phyloP scores from a whole-genome alignment of 257 asterid genomes.

The Vinca minor region DNA sequence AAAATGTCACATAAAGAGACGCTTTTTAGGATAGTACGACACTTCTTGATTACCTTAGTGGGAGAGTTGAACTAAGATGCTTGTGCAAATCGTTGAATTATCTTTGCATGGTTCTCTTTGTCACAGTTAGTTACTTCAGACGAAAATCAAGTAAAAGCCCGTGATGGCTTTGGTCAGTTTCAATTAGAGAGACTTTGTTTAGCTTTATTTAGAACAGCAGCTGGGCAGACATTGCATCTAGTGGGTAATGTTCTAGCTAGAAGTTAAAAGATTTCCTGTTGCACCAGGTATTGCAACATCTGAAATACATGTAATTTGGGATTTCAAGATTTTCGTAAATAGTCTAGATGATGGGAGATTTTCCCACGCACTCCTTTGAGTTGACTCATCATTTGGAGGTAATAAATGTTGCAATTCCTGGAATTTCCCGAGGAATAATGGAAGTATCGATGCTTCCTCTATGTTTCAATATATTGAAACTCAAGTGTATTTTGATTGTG shows the following conservation, averaged over 20 bases:
- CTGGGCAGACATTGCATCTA: background rate
- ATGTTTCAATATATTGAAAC: background rate
- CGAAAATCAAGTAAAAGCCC: background rate
- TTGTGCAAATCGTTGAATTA: background rate
- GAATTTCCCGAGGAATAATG: no score
- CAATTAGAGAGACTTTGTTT: background rate
- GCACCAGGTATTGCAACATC: constrained; percentile 3
- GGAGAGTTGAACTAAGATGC: background rate
- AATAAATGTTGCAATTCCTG: no score
- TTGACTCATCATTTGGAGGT: no score
- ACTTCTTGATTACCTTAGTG: background rate
- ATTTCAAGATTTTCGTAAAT: background rate
- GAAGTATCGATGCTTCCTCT: background rate
- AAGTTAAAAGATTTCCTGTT: background rate
- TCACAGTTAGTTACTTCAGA: background rate
- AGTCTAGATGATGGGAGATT: background rate
- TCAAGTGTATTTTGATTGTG: background rate
- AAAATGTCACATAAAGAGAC: background rate
- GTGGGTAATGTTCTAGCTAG: background rate
- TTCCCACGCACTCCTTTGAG: background rate
- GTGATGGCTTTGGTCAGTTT: background rate
- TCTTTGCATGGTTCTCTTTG: background rate
- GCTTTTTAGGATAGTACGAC: background rate
- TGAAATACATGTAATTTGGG: background rate
- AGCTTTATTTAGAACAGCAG: background rate